Evolutionary conservation across 1,284 basidiomycete species (phyloP), one percentile per base, ranked within the genome.

Genomic region (Ceratobasidium sp.): DNA sequence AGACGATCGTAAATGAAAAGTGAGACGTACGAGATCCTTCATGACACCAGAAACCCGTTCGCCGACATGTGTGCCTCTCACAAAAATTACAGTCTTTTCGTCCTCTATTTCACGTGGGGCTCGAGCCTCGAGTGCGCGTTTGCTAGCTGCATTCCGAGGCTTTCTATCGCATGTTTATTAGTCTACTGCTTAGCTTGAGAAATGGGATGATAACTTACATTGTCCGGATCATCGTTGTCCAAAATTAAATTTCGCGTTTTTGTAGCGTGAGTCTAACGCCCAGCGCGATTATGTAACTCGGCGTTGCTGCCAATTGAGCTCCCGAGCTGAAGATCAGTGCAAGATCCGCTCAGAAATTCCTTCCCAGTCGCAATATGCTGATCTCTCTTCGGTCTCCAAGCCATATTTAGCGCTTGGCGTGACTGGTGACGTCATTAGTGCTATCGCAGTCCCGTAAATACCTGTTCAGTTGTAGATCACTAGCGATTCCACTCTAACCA

Each of bases 111-210:
- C 91, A 83, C 97, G 96, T 1, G 97, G 91, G 83, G 94, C 94
- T 44, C 96, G 90, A 65, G 94, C 94, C 65, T 96, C 94, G 81
- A 98, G 84, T 0, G 91, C 97, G 80, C 98, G 90, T 86, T 99
- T 99, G n/a, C 95, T 94, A 56, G 97, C 92, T 0, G 98, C 97
- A 89, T 98, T 99, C 87, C 95, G 96, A 44, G 97, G 96, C 89
- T 98, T 98, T 85, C 96, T 96, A 78, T 40, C 17, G 17, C 59
- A 66, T 48, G 15, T n/a, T n/a, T n/a, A n/a, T n/a, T n/a, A 56
- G 13, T 73, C 28, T 52, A 46, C 23, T n/a, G 42, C 7, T 48
- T 38, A 33, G 17, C 3, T 20, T 9, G 44, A 6, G 38, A 12
- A 26, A 13, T 15, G 17, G 10, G 26, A n/a, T 42, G 38, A 33